Base-by-base conservation (phyloP, 495 filamentous ascomycete genomes). In the Alectoria sarmentosa region DNA sequence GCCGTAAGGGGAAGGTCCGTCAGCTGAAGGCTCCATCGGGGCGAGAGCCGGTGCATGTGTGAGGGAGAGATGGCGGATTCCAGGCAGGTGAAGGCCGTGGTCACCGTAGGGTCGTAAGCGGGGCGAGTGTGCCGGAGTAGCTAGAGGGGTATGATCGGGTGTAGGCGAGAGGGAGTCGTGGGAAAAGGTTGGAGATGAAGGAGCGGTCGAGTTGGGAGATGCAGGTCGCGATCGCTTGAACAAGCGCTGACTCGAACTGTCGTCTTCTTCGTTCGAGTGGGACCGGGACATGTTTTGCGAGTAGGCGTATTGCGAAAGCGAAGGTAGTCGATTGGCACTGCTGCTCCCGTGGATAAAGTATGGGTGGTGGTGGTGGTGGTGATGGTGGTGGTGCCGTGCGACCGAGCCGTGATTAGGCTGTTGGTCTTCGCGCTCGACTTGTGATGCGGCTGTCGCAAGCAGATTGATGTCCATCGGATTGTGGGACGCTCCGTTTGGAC, bases 111-210 rank as follows among this genome's bases (percentile, higher is more conserved):
- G 94, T 60, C 89, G 86, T 61, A 98, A 80, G 37, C 94, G 90
- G 28, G 94, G 94, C 8, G 95, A 98, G 77, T 98, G 94, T 37
- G 91, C 91, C 0, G 94, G 94, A 3, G 94, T 98, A 38, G 92
- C 94, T 52, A 98, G 83, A 10, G 94, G 94, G 19, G 95, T 98
- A 79, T 96, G 92, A 71, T 97, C 94, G 3, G 94, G 95, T 3
- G 94, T 98, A 2, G 94, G 95, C 1, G 95, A 98, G 32, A 91
- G 84, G 13, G 92, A 96, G 78, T 95, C 93, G 76, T 96, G 90
- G 9, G 94, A 96, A 78, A 96, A 98, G 39, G 91, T 96, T n/a
- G 94, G 94, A 3, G 94, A 98, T 36, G 93, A 95, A 36, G 94
- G 94, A 28, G 92, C 93, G 5, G 94, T 98, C 48, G 91, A 96